Evolutionary conservation across 2,329 filamentous ascomycete species (phyloP), one percentile per base, ranked within the genome.

Genomic region (Cladosporium colombiae): DNA sequence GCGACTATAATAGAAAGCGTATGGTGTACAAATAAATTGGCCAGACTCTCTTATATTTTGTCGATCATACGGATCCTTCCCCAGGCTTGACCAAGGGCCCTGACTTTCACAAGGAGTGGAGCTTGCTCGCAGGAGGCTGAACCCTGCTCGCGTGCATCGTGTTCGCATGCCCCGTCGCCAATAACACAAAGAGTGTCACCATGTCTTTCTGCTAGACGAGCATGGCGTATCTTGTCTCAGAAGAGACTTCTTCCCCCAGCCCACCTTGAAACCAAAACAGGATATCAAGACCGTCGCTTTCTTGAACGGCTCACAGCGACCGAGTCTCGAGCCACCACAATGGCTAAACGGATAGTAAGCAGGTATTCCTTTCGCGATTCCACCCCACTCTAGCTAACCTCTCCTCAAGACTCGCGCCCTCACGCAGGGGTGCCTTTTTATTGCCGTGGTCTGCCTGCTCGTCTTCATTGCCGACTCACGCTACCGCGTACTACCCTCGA

Each of bases 381-480:
- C 27, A 7, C 3, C 29, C 10, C 21, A 18, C 27, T 29, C 18
- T 46, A n/a, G 18, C 53, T 64, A 8, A 64, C 31, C 5, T 0
- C 5, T 11, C 27, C 10, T 16, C 31, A 68, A 82, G 79, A 79
- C 81, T 35, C 81, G 82, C 70, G 92, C 92, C 69, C 86, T 90
- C 74, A 83, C 90, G 76, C 92, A 97, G 84, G 87, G 95, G 75
- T 82, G 85, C 69, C 82, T 87, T 65, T 83, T 92, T 65, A 83
- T 86, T 65, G 76, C 86, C 70, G 81, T 92, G 74, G 73, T 80
- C 71, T 86, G 90, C 71, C 82, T 94, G 71, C 75, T 93, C 72
- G 79, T 94, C 73, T 88, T 94, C 78, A 85, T 96, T 77, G 88
- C 97, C 81, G 93, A 97, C 80, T 91, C 89, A 75, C 91, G 90